A percentile compares a stretch with the other conserved stretches of the same genome.
These are phyloP conservation scores for Globisporangium cylindrosporum DNA, from an alignment of 352 stramenopile species.

Conservation along the genomic window DNA sequence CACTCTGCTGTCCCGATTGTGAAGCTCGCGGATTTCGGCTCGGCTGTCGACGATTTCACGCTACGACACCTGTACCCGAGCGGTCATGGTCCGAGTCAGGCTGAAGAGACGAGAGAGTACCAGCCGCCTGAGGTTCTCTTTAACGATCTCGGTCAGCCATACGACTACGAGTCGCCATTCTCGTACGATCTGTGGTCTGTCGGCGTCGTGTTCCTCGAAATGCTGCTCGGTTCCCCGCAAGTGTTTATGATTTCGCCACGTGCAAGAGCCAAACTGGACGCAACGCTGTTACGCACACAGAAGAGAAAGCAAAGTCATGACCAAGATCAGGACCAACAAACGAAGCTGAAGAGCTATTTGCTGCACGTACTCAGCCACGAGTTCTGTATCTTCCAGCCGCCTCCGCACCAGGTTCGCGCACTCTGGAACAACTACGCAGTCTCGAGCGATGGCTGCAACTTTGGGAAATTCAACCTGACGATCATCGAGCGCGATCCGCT, in stretches of 20 bases:
- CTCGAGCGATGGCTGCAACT: slow-evolving; percentile 77
- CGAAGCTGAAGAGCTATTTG: slow-evolving; percentile 59
- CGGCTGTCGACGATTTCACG: slow-evolving; percentile 77
- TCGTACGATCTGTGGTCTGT: slow-evolving; percentile 93
- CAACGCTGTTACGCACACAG: slow-evolving; percentile 52
- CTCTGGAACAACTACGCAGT: slow-evolving; percentile 71
- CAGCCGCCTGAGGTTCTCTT: slow-evolving; percentile 92
- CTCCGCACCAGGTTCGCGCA: slow-evolving; percentile 45
- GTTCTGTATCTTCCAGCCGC: slow-evolving; percentile 80
- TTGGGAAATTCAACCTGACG: slow-evolving; percentile 91
- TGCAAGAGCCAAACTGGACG: slow-evolving; percentile 89
- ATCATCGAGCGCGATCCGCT: slow-evolving; percentile 89
- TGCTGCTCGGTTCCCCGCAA: slow-evolving; percentile 92
- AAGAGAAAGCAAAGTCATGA: neutral
- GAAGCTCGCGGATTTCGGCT: slow-evolving; percentile 88
- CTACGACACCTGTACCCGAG: slow-evolving; percentile 65
- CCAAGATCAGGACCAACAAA: slow-evolving; percentile 19
- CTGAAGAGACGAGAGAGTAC: slow-evolving; percentile 94
- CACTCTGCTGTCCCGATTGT: slow-evolving; percentile 38
- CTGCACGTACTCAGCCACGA: slow-evolving; percentile 81
- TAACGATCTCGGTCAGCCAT: slow-evolving; percentile 48
- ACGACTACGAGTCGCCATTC: slow-evolving; percentile 53
- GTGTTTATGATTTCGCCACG: slow-evolving; percentile 80
- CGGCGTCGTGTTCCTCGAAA: slow-evolving; percentile 94
- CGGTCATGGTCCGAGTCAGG: slow-evolving; percentile 70